Evolutionary conservation across 2,329 filamentous ascomycete genomes (phyloP), one percentile per base, ranked within the genome.

Genomic region (Epichloe hybrida): DNA sequence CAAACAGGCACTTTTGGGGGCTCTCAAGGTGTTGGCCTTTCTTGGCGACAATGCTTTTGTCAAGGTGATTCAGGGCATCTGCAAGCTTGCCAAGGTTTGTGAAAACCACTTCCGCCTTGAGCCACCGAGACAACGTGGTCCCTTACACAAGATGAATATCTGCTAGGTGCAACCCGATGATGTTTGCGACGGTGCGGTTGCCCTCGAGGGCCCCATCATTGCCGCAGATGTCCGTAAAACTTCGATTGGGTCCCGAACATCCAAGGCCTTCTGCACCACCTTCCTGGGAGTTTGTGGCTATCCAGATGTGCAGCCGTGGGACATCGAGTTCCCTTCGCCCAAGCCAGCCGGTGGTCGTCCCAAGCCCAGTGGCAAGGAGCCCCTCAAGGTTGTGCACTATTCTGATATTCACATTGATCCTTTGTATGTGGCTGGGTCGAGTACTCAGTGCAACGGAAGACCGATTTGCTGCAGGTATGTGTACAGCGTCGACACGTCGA

Each of bases 351-450:
- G 58, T 15, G 57, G 52, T 13, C 67, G 72, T 13, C 68, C 71
- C 15, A 41, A 50, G 1, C 64, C 73, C 2, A 76, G 72, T 48
- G 69, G 71, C 3, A 61, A 70, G 59, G 56, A 64, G 5, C 72
- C 76, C 5, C 59, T 80, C 55, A 72, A 74, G 55, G 66, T 82
- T 4, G 75, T 80, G 23, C 79, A 82, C 57, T 76, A 76, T 60
- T 79, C 75, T 12, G 79, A 82, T 55, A 76, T 79, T 41, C 79
- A 81, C 52, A 65, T 81, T 49, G 78, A 82, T 54, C 72, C 70
- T 5, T 66, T 70, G 11, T 82, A 82, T 59, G 69, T 70, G 23
- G 62, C 69, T 2, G 79, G 78, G 0, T 68, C 75, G 6, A 79
- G 69, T 57, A 69, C 72, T 21, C 68, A 78, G 53, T 82, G 79